Base-by-base conservation (phyloP, 169 alveolate genomes). In the Cryptosporidium ubiquitum region DNA sequence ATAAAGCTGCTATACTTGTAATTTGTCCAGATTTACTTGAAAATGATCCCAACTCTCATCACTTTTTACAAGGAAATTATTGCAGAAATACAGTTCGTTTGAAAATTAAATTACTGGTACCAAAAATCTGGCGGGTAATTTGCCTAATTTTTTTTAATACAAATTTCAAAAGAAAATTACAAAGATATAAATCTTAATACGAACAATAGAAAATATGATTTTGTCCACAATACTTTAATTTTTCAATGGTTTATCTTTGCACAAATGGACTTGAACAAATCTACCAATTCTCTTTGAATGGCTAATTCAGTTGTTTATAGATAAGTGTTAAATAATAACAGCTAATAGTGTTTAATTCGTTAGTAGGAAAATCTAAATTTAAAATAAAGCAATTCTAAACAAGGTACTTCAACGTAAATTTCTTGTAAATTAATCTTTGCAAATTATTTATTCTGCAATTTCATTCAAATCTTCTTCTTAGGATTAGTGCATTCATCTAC, bases 121-220 rank as follows among this genome's bases (percentile, higher is more conserved):
- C 71, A 49, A 37, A 6, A 55, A 55, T 64, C 49, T 31, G 71
- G 71, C 71, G 71, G 71, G 71, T 20, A 26, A 10, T 35, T 4
- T 55, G 37, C 18, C 18, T 23, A 20, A 23, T 55, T 55, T 55
- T 23, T 7, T 3, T 3, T 18, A 2, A 20, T 20, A 1, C 16
- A 55, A 2, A 9, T 55, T 7, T 26, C 29, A 31, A 26, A 1
- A 47, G 55, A 14, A 47, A 47, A 14, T 47, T 47, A 7, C 20
- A 47, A 16, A 47, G 55, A 47, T 47, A 3, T 2, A 14, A 47
- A 3, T 47, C 20, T 6, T 2, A 47, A 47, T 47, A 6, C 20
- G 20, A 14, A 6, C 55, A 47, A 12, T 14, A 2, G 5, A 47
- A 47, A 14, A 47, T 12, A 2, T 14, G 3, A 47, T 47, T 47